phyloP scores from a whole-genome alignment of 495 filamentous ascomycete genomes.

The Penicillium roqueforti region DNA sequence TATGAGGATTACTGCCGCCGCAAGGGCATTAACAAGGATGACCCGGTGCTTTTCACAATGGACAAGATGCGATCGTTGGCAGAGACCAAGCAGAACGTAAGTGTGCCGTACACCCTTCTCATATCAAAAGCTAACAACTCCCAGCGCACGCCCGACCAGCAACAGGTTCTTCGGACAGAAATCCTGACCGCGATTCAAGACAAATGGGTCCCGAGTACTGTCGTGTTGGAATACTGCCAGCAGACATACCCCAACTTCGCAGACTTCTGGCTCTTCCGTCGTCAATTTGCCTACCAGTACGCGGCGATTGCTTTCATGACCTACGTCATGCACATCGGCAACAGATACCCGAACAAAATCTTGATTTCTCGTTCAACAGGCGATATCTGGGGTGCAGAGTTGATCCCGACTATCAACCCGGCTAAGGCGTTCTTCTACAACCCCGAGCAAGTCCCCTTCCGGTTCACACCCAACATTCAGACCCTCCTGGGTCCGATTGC shows the following conservation, averaged over 20 bases:
- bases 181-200: slow-evolving; percentile 88
- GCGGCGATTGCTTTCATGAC: slow-evolving; percentile 98
- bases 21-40: slow-evolving; percentile 83
- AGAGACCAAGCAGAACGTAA: slow-evolving; percentile 61
- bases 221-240: slow-evolving; percentile 88
- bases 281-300: slow-evolving; percentile 93
- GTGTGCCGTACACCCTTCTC: slow-evolving; percentile 2
- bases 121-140: slow-evolving; percentile 18
- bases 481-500: slow-evolving; percentile 91
- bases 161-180: slow-evolving; percentile 69
- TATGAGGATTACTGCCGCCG: slow-evolving; percentile 94
- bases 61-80: slow-evolving; percentile 77
- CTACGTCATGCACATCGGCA: slow-evolving; percentile 92
- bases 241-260: slow-evolving; percentile 80
- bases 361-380: slow-evolving; percentile 83
- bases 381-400: slow-evolving; percentile 93
- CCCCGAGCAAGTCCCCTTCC: slow-evolving; percentile 91
- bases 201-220: slow-evolving; percentile 75
- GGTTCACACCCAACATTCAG: slow-evolving; percentile 93
- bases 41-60: slow-evolving; percentile 91
- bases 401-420: slow-evolving; percentile 77
- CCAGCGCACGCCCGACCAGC: slow-evolving; percentile 62
- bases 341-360: slow-evolving; percentile 91
- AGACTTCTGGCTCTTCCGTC: slow-evolving; percentile 97
- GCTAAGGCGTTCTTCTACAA: slow-evolving; percentile 87